Percentiles rank a stretch among this genome's conserved stretches.
Conservation (phyloP, 208 protist genomes). For the Naegleria lovaniensis region DNA sequence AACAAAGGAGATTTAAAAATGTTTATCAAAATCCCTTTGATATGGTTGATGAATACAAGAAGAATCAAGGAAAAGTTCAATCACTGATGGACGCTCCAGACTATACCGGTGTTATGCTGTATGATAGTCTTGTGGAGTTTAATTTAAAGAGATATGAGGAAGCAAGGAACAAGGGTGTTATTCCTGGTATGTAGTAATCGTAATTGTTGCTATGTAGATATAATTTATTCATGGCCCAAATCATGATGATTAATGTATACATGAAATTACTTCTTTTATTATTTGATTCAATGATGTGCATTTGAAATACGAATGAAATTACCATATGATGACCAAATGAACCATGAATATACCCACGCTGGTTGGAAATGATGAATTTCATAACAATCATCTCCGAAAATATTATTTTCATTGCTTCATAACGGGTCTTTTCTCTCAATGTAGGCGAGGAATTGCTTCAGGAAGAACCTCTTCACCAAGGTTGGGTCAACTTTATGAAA, state of each 20-base stretch:
- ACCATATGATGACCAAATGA: too few relatives aligned
- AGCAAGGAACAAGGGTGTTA: neutral
- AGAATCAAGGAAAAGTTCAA: neutral
- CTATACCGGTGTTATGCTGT: neutral
- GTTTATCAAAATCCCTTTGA: conserved; percentile 10
- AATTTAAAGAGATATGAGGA: neutral
- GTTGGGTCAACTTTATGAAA: neutral
- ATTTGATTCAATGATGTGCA: too few relatives aligned
- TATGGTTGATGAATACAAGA: neutral
- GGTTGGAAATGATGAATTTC: too few relatives aligned
- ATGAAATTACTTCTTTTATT: too few relatives aligned
- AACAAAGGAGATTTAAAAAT: conserved; percentile 14
- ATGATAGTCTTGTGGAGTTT: neutral
- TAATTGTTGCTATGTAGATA: neutral
- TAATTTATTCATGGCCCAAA: neutral
- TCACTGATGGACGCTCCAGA: neutral
- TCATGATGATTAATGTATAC: too few relatives aligned
- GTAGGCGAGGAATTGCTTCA: neutral
- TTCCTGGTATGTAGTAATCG: neutral
- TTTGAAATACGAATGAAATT: too few relatives aligned
- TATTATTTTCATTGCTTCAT: neutral
- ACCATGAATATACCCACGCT: too few relatives aligned
- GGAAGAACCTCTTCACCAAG: neutral
- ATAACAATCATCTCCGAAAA: neutral
- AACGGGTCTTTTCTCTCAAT: too few relatives aligned